These are phyloP conservation scores for Hypoxylon sp. DNA, from an alignment of 2,329 filamentous ascomycete genomes.

Conservation along the genomic window DNA sequence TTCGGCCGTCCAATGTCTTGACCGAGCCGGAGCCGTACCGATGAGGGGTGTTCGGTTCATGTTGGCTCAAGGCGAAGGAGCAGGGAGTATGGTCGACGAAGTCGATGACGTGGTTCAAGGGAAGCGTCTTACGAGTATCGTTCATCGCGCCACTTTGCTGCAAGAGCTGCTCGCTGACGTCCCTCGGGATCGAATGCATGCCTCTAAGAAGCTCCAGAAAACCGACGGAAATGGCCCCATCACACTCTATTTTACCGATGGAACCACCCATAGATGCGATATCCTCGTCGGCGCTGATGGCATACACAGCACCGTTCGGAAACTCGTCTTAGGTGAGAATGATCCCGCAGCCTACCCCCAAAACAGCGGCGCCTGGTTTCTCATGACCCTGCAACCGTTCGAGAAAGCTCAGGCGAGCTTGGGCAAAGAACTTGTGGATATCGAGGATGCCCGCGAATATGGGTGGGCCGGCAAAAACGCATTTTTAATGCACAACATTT, in stretches of 20 bases:
- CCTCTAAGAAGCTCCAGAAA: slow-evolving; percentile 45
- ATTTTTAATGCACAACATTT: slow-evolving; percentile 41
- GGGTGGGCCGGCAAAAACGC: slow-evolving; percentile 41
- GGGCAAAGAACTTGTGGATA: slow-evolving; percentile 37
- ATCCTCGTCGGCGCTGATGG: slow-evolving; percentile 59
- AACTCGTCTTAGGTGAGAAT: slow-evolving; percentile 54
- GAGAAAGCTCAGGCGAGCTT: slow-evolving; percentile 42
- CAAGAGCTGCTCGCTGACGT: slow-evolving; percentile 41
- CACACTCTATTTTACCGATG: slow-evolving; percentile 45
- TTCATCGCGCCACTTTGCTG: slow-evolving; percentile 36
- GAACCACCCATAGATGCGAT: slow-evolving; percentile 51
- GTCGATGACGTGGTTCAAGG: slow-evolving; percentile 4
- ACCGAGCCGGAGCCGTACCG: slow-evolving; percentile 46
- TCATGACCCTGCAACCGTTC: slow-evolving; percentile 48
- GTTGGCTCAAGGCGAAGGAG: slow-evolving; percentile 40
- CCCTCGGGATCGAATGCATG: slow-evolving; percentile 43
- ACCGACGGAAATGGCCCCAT: slow-evolving; percentile 27
- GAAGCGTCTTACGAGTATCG: slow-evolving; percentile 6
- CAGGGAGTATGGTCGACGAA: slow-evolving; percentile 33
- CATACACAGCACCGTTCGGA: slow-evolving; percentile 57
- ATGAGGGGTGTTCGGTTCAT: slow-evolving; percentile 48
- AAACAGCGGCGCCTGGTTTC: slow-evolving; percentile 44
- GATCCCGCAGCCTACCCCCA: slow-evolving; percentile 44
- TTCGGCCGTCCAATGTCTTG: not conserved
- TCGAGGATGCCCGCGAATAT: slow-evolving; percentile 47